A percentile compares a stretch with the other conserved stretches of the same genome.
phyloP scores from a whole-genome alignment of 257 asterid species.

The Lycium barbarum region DNA sequence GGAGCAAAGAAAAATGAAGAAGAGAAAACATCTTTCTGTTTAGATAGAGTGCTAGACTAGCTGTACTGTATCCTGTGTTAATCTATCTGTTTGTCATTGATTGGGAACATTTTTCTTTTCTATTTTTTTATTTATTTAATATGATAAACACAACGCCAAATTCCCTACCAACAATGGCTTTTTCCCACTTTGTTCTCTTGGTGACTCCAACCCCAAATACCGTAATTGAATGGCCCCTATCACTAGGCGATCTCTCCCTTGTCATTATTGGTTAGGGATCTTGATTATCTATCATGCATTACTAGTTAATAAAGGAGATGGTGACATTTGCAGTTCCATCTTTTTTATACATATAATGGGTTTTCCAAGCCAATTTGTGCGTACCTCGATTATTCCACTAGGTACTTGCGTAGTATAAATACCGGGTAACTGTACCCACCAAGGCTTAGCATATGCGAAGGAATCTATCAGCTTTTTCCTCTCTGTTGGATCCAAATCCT shows the following conservation, averaged over 20 bases:
- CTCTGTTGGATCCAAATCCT: not conserved
- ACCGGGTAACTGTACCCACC: not conserved
- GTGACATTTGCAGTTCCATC: slow-evolving; percentile 3
- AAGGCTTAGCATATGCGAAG: not conserved
- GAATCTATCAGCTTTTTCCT: not conserved
- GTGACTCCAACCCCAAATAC: not conserved
- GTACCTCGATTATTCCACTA: not conserved
- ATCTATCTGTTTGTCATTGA: not conserved
- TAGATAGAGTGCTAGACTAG: not conserved
- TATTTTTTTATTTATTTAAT: not conserved
- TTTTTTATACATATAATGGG: not conserved
- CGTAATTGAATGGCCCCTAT: not conserved
- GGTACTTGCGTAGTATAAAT: not conserved
- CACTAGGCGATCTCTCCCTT: not conserved
- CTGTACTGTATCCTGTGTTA: not conserved
- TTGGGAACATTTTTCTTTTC: not conserved
- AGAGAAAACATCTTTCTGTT: not conserved
- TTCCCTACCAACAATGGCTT: not conserved
- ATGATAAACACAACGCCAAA: not conserved
- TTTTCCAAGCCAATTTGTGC: not conserved
- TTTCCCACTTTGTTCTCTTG: not conserved
- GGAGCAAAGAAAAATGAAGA: not conserved
- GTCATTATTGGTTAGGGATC: not conserved
- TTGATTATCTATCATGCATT: not conserved
- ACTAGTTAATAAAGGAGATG: not conserved